Evolutionary conservation across 2,329 filamentous ascomycete genomes (phyloP), one percentile per base, ranked within the genome.

Genomic region (Colletotrichum sojae): DNA sequence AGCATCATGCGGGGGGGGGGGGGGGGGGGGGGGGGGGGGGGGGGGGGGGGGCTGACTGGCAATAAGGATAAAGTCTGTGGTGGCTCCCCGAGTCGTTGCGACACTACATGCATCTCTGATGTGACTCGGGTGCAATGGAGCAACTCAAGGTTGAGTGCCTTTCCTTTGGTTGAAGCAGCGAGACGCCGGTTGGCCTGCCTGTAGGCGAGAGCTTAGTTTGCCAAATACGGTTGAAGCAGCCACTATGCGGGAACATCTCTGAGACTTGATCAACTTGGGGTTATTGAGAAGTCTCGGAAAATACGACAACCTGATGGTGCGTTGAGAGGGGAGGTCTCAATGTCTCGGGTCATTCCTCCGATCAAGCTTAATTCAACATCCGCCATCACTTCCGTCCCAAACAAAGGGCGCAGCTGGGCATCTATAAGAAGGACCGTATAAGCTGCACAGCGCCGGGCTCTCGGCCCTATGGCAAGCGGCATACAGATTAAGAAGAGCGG

Each of bases 281-380:
- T n/a, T 48, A n/a, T 5, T 25, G 9, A 48, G 45, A 4, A 20
- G 3, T n/a, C 22, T 36, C 18, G 45, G 9, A 10, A 18, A n/a
- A 48, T 43, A 48, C 45, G 5, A 10, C 45, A 48, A 10, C 5
- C 20, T 18, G 18, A 15, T 12, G 16, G 9, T n/a, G 16, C 18
- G n/a, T 18, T n/a, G 45, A 48, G 49, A 18, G 52, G 8, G 18
- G 52, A 27, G 39, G 57, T 36, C 31, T 36, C 31, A 6, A 6
- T 25, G 25, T 13, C 16, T 60, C 45, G 57, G 57, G 27, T 25
- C 10, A 39, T 9, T 36, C 16, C 45, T 51, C 56, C 56, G 27
- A 59, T 20, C 45, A 27, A 51, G 56, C 56, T 59, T 49, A 59
- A 20, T 49, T 22, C 43, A 59, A 59, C 45, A 59, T 51, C 56